A percentile compares a stretch with the other conserved stretches of the same genome.
phyloP scores from a whole-genome alignment of 1,284 basidiomycete genomes.

The Irpex sp. region DNA sequence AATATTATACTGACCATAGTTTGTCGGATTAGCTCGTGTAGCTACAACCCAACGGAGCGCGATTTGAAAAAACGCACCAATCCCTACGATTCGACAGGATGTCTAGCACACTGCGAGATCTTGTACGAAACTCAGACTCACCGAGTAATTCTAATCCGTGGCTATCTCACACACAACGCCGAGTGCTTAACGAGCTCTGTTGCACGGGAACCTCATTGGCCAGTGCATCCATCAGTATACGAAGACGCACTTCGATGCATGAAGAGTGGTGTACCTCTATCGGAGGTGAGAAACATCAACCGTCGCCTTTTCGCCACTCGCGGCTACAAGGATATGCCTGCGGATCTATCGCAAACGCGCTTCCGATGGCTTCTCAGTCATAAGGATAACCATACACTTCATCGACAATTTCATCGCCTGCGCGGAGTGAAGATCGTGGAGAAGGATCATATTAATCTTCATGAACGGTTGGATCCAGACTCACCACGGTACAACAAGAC shows the following conservation, averaged over 20 bases:
- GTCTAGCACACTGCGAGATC: conserved; percentile 11
- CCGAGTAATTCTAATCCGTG: conserved; percentile 3
- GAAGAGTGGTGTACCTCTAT: background rate
- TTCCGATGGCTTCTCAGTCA: background rate
- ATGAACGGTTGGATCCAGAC: conserved; percentile 4
- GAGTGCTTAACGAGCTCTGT: background rate
- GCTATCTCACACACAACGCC: conserved; percentile 11
- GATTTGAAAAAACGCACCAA: background rate
- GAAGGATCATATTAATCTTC: background rate
- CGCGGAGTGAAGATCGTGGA: background rate
- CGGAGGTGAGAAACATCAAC: background rate
- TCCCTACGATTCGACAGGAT: conserved; percentile 12
- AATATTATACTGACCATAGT: no score
- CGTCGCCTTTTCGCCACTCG: background rate
- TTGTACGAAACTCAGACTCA: background rate
- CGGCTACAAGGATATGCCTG: background rate
- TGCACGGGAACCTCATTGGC: conserved; percentile 1
- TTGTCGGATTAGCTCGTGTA: conserved; percentile 2
- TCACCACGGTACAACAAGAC: conserved; percentile 3
- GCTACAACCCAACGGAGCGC: background rate
- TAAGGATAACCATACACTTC: background rate
- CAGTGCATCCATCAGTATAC: conserved; percentile 11
- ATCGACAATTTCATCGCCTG: conserved; percentile 2
- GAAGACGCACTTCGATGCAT: conserved; percentile 3
- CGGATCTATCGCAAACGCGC: background rate